Evolutionary conservation across 495 filamentous ascomycete species (phyloP).

Genomic region (Hypoxylon subgilvum): DNA sequence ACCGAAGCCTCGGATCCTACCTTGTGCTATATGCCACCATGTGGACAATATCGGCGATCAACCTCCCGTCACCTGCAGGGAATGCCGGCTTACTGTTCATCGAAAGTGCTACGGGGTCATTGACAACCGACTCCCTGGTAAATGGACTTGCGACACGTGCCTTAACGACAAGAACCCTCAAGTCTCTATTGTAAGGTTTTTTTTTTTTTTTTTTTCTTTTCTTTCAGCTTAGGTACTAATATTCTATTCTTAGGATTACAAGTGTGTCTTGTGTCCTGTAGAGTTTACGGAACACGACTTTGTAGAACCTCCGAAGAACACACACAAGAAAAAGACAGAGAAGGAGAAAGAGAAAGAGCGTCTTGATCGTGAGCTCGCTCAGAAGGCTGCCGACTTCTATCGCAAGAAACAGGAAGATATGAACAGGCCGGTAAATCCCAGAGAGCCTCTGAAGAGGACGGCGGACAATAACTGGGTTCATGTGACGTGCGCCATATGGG

Average conservation of each 20-base stretch:
- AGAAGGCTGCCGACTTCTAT: slow-evolving; percentile 76
- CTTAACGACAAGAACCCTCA: slow-evolving; percentile 86
- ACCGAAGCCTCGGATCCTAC: slow-evolving; percentile 75
- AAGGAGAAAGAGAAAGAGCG: slow-evolving; percentile 89
- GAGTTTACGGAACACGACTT: slow-evolving; percentile 77
- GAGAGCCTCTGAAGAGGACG: slow-evolving; percentile 91
- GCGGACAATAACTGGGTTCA: slow-evolving; percentile 98
- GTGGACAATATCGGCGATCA: slow-evolving; percentile 74
- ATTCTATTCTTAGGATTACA: slow-evolving; percentile 67
- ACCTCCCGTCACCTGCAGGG: slow-evolving; percentile 71
- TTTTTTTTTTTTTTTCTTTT: slow-evolving; percentile 10
- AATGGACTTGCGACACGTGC: slow-evolving; percentile 97
- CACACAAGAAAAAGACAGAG: slow-evolving; percentile 91
- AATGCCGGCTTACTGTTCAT: slow-evolving; percentile 93
- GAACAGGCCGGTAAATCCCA: slow-evolving; percentile 80
- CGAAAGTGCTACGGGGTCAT: slow-evolving; percentile 87
- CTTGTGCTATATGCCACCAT: slow-evolving; percentile 83
- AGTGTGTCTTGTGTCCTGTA: slow-evolving; percentile 89
- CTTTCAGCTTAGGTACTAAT: slow-evolving; percentile 33
- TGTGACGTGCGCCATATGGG: slow-evolving; percentile 88
- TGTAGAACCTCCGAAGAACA: slow-evolving; percentile 80
- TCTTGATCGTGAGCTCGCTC: slow-evolving; percentile 78
- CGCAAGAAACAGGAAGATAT: slow-evolving; percentile 79
- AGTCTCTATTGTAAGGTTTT: slow-evolving; percentile 74
- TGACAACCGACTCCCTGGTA: slow-evolving; percentile 69